Conservation (phyloP, 2,329 filamentous ascomycete species). For the Aspergillus chevalieri region DNA sequence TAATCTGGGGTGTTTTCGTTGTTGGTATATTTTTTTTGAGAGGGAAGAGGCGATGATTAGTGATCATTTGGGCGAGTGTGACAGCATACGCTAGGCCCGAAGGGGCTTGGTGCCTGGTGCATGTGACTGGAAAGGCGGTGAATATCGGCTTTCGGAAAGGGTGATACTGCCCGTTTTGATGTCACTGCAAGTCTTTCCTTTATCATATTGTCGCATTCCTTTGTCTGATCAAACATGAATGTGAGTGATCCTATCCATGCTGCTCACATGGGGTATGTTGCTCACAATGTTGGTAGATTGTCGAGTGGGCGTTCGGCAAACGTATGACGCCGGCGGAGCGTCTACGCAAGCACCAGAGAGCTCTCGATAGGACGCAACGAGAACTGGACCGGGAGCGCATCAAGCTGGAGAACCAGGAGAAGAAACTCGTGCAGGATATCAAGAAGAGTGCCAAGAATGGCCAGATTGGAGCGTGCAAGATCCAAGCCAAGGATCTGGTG, state of each 20-base stretch:
- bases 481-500: slow-evolving; percentile 95
- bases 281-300: slow-evolving; percentile 54
- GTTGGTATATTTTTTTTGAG: slow-evolving; percentile 13
- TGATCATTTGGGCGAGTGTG: slow-evolving; percentile 1
- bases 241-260: slow-evolving; percentile 19
- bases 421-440: slow-evolving; percentile 91
- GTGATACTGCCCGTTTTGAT: slow-evolving; percentile 4
- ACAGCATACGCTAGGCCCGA: slow-evolving; percentile 15
- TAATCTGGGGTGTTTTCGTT: slow-evolving; percentile 13
- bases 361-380: slow-evolving; percentile 93
- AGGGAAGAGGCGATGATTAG: no score
- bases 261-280: background rate
- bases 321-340: slow-evolving; percentile 85
- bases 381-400: slow-evolving; percentile 91
- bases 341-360: slow-evolving; percentile 72
- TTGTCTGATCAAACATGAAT: slow-evolving; percentile 30
- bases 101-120: slow-evolving; percentile 16
- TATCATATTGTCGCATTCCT: background rate
- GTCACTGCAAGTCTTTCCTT: slow-evolving; percentile 2
- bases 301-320: slow-evolving; percentile 99
- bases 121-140: slow-evolving; percentile 17
- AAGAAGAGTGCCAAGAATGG: slow-evolving; percentile 98
- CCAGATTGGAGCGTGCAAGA: slow-evolving; percentile 97
- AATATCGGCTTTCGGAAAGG: background rate
- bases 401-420: slow-evolving; percentile 97